These are phyloP conservation scores for Gossypium lobatum DNA, from an alignment of 441 rosid genomes.

Conservation along the genomic window DNA sequence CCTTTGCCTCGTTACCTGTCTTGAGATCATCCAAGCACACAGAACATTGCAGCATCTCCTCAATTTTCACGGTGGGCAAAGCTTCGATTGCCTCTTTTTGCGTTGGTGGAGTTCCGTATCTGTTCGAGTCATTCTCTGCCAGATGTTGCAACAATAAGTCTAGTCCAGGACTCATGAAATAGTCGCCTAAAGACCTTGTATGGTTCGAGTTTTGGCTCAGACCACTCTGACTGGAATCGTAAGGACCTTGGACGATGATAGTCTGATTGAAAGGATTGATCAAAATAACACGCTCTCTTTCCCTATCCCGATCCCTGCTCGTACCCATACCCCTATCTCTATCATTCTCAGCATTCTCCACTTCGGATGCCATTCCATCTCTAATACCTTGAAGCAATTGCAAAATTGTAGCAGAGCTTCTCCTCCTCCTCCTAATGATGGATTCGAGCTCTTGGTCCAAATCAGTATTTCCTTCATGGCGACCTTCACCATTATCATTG, in stretches of 20 bases:
- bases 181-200: slow-evolving; percentile 53
- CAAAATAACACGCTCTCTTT: slow-evolving; percentile 51
- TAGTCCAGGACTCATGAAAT: slow-evolving; percentile 58
- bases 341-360: slow-evolving; percentile 45
- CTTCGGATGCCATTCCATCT: slow-evolving; percentile 2
- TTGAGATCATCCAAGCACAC: slow-evolving; percentile 65
- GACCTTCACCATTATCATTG: slow-evolving; percentile 16
- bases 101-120: slow-evolving; percentile 59
- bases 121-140: slow-evolving; percentile 43
- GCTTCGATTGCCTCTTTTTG: slow-evolving; percentile 47
- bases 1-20: slow-evolving; percentile 41
- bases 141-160: slow-evolving; percentile 52
- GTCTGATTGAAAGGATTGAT: slow-evolving; percentile 67
- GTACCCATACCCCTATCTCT: slow-evolving; percentile 25
- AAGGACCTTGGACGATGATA: slow-evolving; percentile 53
- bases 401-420: not conserved
- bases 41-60: slow-evolving; percentile 42
- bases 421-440: slow-evolving; percentile 47
- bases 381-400: slow-evolving; percentile 5
- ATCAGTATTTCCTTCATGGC: slow-evolving; percentile 42
- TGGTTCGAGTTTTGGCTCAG: slow-evolving; percentile 36
- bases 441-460: slow-evolving; percentile 62
- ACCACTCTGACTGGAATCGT: slow-evolving; percentile 24
- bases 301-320: slow-evolving; percentile 18
- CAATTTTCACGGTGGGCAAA: slow-evolving; percentile 31